These are phyloP conservation scores for Vigna reflexopilosa DNA, from an alignment of 306 rosid species.

Conservation along the genomic window DNA sequence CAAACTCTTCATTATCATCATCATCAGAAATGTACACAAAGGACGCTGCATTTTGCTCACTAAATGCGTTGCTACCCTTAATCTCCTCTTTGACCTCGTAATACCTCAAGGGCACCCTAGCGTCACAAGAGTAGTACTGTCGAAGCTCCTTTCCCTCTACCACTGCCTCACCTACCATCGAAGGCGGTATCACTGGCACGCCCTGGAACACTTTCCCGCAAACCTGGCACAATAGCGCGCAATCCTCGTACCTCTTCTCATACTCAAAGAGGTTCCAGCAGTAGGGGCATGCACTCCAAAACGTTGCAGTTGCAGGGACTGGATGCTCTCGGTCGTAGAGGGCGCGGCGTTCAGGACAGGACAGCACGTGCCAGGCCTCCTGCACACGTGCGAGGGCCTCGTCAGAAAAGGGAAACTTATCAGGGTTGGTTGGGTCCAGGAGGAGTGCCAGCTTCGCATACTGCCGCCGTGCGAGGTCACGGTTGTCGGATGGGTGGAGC, in stretches of 20 bases:
- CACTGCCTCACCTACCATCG: conserved; percentile 36
- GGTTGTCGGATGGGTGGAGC: conserved; percentile 50
- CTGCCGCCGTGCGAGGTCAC: conserved; percentile 48
- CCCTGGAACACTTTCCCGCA: conserved; percentile 68
- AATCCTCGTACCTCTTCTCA: conserved; percentile 57
- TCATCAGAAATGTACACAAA: conserved; percentile 41
- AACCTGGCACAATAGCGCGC: conserved; percentile 62
- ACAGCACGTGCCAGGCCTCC: conserved; percentile 63
- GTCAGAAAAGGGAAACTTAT: conserved; percentile 49
- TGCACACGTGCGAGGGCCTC: conserved; percentile 55
- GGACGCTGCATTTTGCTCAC: neutral
- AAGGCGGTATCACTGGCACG: conserved; percentile 57
- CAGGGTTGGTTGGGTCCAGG: conserved; percentile 47
- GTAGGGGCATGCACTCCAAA: conserved; percentile 85
- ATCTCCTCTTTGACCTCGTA: conserved; percentile 24
- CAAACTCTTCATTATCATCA: conserved; percentile 1
- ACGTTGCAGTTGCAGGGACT: conserved; percentile 25
- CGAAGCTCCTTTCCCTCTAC: conserved; percentile 52
- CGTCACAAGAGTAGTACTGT: conserved; percentile 52
- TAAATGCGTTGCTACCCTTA: neutral
- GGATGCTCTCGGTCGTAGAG: conserved; percentile 42
- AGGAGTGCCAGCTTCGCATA: conserved; percentile 54
- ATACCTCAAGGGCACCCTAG: conserved; percentile 50
- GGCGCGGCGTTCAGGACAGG: conserved; percentile 51
- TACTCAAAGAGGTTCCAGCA: conserved; percentile 68